Evolutionary conservation across 352 stramenopile genomes (phyloP).

Genomic region (Globisporangium carolinianum): DNA sequence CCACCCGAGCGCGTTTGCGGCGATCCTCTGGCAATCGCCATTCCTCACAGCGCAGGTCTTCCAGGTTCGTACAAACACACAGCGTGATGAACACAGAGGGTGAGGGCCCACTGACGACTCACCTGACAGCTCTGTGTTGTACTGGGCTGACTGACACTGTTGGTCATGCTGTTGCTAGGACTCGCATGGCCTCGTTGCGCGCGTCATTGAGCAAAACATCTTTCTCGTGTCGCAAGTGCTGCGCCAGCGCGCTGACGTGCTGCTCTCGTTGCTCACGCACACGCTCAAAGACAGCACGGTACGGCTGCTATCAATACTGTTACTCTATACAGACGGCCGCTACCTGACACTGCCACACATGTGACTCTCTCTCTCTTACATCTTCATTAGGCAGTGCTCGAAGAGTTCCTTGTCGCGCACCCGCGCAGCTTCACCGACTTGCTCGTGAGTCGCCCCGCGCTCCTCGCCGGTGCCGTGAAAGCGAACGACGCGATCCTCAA

Average conservation of each 20-base stretch:
- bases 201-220: conserved; percentile 73
- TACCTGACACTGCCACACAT: no score
- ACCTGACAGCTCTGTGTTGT: no score
- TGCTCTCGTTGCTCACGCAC: conserved; percentile 46
- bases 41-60: conserved; percentile 67
- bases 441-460: conserved; percentile 41
- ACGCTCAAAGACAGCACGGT: conserved; percentile 61
- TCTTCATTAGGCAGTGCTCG: conserved; percentile 30
- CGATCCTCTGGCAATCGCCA: conserved; percentile 50
- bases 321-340: no score
- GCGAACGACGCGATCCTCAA: conserved; percentile 46
- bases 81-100: background rate
- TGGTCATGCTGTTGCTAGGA: conserved; percentile 16
- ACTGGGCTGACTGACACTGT: background rate
- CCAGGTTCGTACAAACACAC: conserved; percentile 24
- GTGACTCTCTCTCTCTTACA: background rate
- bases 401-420: conserved; percentile 66
- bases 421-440: conserved; percentile 52
- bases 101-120: background rate
- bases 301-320: conserved; percentile 1
- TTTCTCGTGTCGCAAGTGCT: conserved; percentile 56
- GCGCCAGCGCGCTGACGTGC: conserved; percentile 36
- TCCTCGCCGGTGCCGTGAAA: conserved; percentile 44
- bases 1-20: conserved; percentile 39
- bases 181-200: conserved; percentile 45